phyloP scores from a whole-genome alignment of 2,329 filamentous ascomycete genomes.

The Botrytis squamosa region DNA sequence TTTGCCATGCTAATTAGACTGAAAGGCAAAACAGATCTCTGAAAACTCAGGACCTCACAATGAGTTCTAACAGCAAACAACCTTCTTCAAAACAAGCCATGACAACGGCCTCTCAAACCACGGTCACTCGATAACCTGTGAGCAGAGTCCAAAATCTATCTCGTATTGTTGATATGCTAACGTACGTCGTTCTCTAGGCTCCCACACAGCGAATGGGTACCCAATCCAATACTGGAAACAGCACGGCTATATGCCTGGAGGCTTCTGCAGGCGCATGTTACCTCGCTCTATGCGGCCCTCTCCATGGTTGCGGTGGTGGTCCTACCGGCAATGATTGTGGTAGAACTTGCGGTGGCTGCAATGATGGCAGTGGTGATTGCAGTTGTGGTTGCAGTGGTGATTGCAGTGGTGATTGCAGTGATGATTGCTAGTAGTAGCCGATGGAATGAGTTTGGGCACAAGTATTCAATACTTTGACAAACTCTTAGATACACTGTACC shows the following conservation, averaged over 20 bases:
- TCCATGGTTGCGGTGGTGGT: background rate
- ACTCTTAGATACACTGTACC: background rate
- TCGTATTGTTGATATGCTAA: background rate
- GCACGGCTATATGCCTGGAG: rapidly evolving
- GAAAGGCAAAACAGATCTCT: background rate
- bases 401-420: too few species aligned
- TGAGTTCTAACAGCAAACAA: background rate
- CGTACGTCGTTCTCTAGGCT: background rate
- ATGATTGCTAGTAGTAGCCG: background rate
- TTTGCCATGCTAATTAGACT: background rate
- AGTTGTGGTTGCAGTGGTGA: background rate
- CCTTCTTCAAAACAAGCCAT: background rate
- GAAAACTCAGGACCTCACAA: background rate
- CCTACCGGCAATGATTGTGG: background rate
- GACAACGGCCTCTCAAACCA: too few species aligned
- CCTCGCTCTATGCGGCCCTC: background rate
- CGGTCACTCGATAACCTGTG: background rate
- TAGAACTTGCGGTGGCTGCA: background rate
- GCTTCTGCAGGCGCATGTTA: rapidly evolving
- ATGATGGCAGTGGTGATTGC: background rate
- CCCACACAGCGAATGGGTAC: background rate
- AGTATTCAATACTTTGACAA: background rate
- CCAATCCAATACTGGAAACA: too few species aligned
- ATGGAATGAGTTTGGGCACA: background rate
- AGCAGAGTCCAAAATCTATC: too few species aligned